These are phyloP conservation scores for Trichoderma sp. DNA, from an alignment of 2,329 filamentous ascomycete species.

Conservation along the genomic window DNA sequence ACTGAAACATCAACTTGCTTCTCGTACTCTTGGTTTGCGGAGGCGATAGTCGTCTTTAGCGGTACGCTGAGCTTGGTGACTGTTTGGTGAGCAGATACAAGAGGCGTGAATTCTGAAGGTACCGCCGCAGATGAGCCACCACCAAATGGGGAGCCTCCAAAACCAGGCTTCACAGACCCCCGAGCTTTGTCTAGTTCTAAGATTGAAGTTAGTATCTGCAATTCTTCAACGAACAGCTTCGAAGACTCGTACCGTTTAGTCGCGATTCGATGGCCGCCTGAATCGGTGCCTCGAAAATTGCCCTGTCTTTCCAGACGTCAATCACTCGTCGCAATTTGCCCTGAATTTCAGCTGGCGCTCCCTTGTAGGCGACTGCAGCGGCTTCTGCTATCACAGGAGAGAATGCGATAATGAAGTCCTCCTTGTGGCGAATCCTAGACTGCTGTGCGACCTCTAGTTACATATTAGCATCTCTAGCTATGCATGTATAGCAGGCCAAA, in stretches of 20 bases:
- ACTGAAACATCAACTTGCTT: constrained; percentile 75
- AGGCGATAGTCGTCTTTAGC: constrained; percentile 65
- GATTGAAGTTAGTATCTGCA: constrained; percentile 26
- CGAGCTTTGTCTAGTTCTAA: constrained; percentile 65
- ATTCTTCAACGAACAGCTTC: not conserved
- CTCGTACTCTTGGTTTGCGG: constrained; percentile 79
- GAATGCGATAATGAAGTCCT: constrained; percentile 90
- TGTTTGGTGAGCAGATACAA: constrained; percentile 73
- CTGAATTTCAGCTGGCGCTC: constrained; percentile 81
- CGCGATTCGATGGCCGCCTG: constrained; percentile 78
- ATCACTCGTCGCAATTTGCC: constrained; percentile 84
- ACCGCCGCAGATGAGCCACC: constrained; percentile 60
- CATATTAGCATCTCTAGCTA: constrained; percentile 2
- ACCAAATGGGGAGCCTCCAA: constrained; percentile 57
- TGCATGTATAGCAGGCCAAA: not conserved
- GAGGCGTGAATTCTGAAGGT: constrained; percentile 73
- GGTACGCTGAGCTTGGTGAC: constrained; percentile 72
- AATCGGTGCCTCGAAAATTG: constrained; percentile 80
- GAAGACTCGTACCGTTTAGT: constrained; percentile 65
- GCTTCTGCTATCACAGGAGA: constrained; percentile 90
- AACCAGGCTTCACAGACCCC: constrained; percentile 53
- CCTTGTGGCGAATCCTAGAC: constrained; percentile 87
- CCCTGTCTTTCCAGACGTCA: constrained; percentile 88
- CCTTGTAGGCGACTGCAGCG: constrained; percentile 87
- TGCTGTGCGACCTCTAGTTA: constrained; percentile 87